Percentiles rank a stretch among this genome's conserved stretches.
Evolutionary conservation across 1,284 basidiomycete species (phyloP).

Genomic region (Puccinia coronata): DNA sequence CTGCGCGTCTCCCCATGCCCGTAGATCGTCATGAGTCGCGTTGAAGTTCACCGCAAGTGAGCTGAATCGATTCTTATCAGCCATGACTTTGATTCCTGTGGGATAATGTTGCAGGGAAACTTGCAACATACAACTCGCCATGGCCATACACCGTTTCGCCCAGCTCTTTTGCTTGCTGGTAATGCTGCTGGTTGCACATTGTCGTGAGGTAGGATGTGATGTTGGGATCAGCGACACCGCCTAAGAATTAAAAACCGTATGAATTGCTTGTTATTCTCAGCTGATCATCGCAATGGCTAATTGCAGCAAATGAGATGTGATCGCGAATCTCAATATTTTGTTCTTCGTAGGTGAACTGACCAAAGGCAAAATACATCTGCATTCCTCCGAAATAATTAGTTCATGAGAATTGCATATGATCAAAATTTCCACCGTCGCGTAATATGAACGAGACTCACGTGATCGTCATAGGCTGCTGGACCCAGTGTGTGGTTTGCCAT

Average conservation of each 20-base stretch:
- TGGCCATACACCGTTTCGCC: slow-evolving; percentile 35
- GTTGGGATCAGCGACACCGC: slow-evolving; percentile 71
- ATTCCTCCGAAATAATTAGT: too few relatives aligned
- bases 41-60: slow-evolving; percentile 69
- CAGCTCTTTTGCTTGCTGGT: neutral
- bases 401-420: too few relatives aligned
- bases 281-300: neutral
- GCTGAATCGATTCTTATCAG: slow-evolving; percentile 61
- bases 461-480: slow-evolving; percentile 47
- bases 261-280: neutral
- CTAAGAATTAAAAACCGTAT: slow-evolving; percentile 40
- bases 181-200: slow-evolving; percentile 65
- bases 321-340: slow-evolving; percentile 60
- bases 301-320: slow-evolving; percentile 26
- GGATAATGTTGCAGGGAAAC: neutral
- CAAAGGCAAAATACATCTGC: slow-evolving; percentile 43
- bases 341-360: neutral
- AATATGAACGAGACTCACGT: too few relatives aligned
- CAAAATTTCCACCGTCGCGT: too few relatives aligned
- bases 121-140: slow-evolving; percentile 38
- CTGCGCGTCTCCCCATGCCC: slow-evolving; percentile 71
- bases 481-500: slow-evolving; percentile 44
- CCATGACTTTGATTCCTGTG: neutral
- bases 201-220: slow-evolving; percentile 68
- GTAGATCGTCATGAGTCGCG: slow-evolving; percentile 63